Percentiles rank a stretch among this genome's conserved stretches.
These are phyloP conservation scores for Camelina laxa DNA, from an alignment of 345 rosid genomes.

Conservation along the genomic window DNA sequence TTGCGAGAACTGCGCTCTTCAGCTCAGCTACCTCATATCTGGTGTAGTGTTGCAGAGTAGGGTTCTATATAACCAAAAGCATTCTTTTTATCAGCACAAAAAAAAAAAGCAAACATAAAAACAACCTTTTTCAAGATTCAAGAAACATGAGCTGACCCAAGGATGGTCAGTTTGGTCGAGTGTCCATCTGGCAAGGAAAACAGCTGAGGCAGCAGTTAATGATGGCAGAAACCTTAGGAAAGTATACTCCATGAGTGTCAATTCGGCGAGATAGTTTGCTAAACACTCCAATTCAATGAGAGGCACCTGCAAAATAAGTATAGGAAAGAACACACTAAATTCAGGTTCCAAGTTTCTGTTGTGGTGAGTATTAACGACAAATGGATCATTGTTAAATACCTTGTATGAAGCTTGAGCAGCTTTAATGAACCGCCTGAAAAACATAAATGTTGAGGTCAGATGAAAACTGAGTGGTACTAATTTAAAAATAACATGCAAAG, in stretches of 20 bases:
- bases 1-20: slow-evolving; percentile 68
- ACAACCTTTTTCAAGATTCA: not conserved
- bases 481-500: slow-evolving; percentile 21
- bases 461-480: slow-evolving; percentile 1
- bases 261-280: slow-evolving; percentile 87
- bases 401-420: slow-evolving; percentile 77
- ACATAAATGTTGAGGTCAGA: slow-evolving; percentile 15
- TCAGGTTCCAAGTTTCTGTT: slow-evolving; percentile 10
- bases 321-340: slow-evolving; percentile 15
- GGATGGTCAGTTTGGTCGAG: slow-evolving; percentile 80
- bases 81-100: slow-evolving; percentile 27
- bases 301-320: slow-evolving; percentile 55
- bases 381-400: slow-evolving; percentile 49
- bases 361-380: not conserved
- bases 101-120: not conserved
- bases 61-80: slow-evolving; percentile 65
- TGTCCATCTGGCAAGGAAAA: slow-evolving; percentile 90
- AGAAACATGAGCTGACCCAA: slow-evolving; percentile 68
- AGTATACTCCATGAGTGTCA: slow-evolving; percentile 76
- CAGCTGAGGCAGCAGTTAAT: slow-evolving; percentile 83
- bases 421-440: slow-evolving; percentile 80
- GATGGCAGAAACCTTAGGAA: slow-evolving; percentile 84
- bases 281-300: slow-evolving; percentile 68
- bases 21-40: slow-evolving; percentile 64
- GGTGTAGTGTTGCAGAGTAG: slow-evolving; percentile 87